Percentiles rank a stretch among this genome's conserved stretches.
Conservation (phyloP, 148 eudicot species). For the Rhododendron williamsianum region DNA sequence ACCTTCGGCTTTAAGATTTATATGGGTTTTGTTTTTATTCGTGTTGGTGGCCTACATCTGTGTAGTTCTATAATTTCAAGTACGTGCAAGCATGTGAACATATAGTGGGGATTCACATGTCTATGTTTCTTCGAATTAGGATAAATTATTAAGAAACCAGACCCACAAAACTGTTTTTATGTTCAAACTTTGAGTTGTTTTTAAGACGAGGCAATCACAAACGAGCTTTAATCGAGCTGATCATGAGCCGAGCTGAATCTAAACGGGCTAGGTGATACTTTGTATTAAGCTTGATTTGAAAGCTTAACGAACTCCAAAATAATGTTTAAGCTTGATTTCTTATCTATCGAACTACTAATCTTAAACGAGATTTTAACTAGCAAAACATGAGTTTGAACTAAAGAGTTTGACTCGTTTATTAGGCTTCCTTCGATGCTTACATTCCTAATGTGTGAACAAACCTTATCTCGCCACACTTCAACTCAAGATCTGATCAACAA, state of each 20-base stretch:
- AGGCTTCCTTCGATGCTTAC: background rate
- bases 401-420: background rate
- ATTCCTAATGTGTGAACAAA: background rate
- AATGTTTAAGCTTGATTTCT: background rate
- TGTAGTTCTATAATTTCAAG: background rate
- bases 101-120: background rate
- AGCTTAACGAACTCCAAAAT: no score
- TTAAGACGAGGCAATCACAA: background rate
- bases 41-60: background rate
- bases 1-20: background rate
- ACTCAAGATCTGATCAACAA: background rate
- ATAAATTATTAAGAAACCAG: background rate
- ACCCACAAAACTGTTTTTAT: background rate
- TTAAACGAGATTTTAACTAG: background rate
- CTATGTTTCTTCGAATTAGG: background rate
- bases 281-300: background rate
- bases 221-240: background rate
- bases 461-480: background rate
- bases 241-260: background rate
- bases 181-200: background rate
- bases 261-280: background rate
- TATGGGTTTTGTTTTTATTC: background rate
- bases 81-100: background rate
- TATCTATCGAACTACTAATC: background rate
- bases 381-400: background rate